These are phyloP conservation scores for Russula abietina DNA, from an alignment of 768 basidiomycete species.

Conservation along the genomic window DNA sequence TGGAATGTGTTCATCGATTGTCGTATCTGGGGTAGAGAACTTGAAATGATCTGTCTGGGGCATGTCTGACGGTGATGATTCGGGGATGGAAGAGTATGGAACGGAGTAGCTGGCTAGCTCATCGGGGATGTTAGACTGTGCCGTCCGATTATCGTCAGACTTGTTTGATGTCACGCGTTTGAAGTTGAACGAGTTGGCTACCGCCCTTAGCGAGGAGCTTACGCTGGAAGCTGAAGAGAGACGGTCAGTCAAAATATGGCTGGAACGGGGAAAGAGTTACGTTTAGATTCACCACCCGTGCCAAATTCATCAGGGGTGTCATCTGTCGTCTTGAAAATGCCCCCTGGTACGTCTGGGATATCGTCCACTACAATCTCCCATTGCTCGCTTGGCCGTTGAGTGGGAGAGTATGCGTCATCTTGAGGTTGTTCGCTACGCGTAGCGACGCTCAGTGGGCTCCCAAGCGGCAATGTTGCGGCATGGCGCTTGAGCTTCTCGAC, in stretches of 20 bases:
- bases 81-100: constrained; percentile 24
- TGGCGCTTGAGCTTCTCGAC: constrained; percentile 63
- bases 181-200: constrained; percentile 71
- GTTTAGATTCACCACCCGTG: constrained; percentile 50
- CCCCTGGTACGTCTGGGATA: constrained; percentile 62
- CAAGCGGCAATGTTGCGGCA: constrained; percentile 53
- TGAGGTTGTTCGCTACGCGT: constrained; percentile 41
- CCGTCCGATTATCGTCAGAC: constrained; percentile 26
- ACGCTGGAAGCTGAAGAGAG: constrained; percentile 47
- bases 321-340: constrained; percentile 38
- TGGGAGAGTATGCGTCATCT: constrained; percentile 27
- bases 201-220: constrained; percentile 64
- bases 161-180: constrained; percentile 44
- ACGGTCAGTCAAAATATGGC: background rate
- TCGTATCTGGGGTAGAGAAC: constrained; percentile 35
- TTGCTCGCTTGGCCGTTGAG: constrained; percentile 62
- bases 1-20: constrained; percentile 45
- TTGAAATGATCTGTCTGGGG: constrained; percentile 48
- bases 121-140: constrained; percentile 28
- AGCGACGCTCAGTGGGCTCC: constrained; percentile 46
- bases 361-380: constrained; percentile 88
- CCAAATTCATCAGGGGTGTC: constrained; percentile 64
- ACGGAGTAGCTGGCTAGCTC: constrained; percentile 20
- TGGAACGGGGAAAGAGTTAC: constrained; percentile 31
- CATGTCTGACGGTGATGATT: constrained; percentile 22